Conservation (phyloP, 2,329 filamentous ascomycete genomes). For the Arachnopeziza araneosa region DNA sequence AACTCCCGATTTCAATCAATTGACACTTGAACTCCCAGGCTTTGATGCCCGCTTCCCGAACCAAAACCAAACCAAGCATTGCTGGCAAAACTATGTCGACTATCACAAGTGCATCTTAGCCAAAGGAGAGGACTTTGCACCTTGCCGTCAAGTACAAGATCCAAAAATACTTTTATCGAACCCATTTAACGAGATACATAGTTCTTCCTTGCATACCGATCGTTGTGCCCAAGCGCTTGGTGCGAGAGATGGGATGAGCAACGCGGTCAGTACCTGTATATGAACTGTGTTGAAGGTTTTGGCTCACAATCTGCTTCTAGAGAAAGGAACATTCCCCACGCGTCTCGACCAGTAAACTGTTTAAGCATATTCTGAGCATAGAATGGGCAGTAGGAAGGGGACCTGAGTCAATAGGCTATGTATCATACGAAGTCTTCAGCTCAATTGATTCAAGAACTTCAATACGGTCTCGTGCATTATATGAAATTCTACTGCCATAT, state of each 20-base stretch:
- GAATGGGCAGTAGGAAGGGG: background rate
- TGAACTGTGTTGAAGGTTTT: background rate
- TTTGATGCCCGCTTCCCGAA: conserved; percentile 99
- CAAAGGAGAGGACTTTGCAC: conserved; percentile 97
- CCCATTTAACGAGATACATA: conserved; percentile 37
- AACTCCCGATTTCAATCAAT: conserved; percentile 9
- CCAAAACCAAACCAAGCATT: conserved; percentile 98
- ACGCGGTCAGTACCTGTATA: conserved; percentile 61
- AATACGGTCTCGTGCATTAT: background rate
- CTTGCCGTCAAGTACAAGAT: conserved; percentile 82
- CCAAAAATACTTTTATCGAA: conserved; percentile 31
- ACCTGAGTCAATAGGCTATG: background rate
- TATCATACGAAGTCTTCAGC: background rate
- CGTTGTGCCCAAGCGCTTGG: conserved; percentile 95
- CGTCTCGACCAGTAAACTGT: conserved; percentile 48
- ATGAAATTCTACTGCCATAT: background rate
- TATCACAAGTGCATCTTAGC: conserved; percentile 99
- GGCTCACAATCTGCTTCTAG: conserved; percentile 35
- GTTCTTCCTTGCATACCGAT: conserved; percentile 97
- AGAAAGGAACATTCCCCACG: conserved; percentile 63
- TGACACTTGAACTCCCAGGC: conserved; percentile 50
- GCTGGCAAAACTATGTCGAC: conserved; percentile 99
- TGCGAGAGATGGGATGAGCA: conserved; percentile 94
- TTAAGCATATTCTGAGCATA: background rate
- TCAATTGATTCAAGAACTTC: background rate